Evolutionary conservation across 2,329 filamentous ascomycete species (phyloP).

Genomic region (Botrytis fragariae): DNA sequence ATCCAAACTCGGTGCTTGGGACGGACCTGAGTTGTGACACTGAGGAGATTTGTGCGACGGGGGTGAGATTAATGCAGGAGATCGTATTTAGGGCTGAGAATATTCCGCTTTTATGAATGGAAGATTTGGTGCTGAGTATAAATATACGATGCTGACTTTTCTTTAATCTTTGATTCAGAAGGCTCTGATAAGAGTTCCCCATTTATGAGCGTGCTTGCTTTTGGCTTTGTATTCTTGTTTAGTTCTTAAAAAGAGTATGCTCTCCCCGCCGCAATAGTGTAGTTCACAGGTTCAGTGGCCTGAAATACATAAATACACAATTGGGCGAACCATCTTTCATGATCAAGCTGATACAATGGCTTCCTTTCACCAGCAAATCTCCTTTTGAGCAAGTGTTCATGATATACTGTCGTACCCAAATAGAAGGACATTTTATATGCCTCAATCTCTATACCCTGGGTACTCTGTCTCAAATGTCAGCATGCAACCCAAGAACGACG

Average conservation of each 20-base stretch:
- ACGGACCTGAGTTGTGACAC: not conserved
- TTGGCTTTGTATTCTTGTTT: not conserved
- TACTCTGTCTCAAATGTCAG: not conserved
- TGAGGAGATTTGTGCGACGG: not conserved
- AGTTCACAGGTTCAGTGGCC: not conserved
- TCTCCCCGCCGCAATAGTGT: not conserved
- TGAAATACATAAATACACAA: not conserved
- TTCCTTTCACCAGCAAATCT: not conserved
- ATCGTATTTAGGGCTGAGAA: slow-evolving; percentile 10
- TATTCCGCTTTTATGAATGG: not conserved
- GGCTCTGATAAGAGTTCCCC: not conserved
- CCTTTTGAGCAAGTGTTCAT: not conserved
- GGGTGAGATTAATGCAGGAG: not conserved
- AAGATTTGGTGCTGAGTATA: not conserved
- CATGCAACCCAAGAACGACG: not conserved
- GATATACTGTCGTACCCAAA: not conserved
- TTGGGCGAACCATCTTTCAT: not conserved
- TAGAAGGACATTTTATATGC: not conserved
- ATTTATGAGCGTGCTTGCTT: not conserved
- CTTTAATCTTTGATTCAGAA: not conserved
- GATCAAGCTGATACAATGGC: not conserved
- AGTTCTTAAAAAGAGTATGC: not conserved
- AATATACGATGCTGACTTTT: not conserved
- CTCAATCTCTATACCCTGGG: not conserved
- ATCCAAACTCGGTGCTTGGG: not conserved